These are phyloP conservation scores for Aspergillus ellipticus DNA, from an alignment of 495 filamentous ascomycete species.

Conservation along the genomic window DNA sequence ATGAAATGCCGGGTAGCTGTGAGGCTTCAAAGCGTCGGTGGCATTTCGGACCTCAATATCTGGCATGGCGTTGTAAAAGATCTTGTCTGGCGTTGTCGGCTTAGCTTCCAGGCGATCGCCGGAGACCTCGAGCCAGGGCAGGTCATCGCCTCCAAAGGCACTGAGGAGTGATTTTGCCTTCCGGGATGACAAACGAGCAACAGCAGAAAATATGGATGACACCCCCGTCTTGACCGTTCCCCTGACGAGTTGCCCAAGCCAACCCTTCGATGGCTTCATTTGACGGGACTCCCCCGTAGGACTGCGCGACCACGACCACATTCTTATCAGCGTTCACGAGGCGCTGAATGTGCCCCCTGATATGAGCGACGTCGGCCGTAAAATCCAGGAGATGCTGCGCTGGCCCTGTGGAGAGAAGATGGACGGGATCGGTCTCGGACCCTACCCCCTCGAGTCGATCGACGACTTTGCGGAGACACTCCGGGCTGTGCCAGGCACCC, in stretches of 20 bases:
- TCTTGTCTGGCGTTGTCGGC: neutral
- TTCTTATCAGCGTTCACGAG: slow-evolving; percentile 26
- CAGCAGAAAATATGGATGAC: slow-evolving; percentile 37
- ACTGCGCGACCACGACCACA: slow-evolving; percentile 43
- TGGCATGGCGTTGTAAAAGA: neutral
- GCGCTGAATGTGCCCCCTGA: slow-evolving; percentile 8
- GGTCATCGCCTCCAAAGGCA: slow-evolving; percentile 14
- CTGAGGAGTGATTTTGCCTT: slow-evolving; percentile 17
- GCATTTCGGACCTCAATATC: neutral
- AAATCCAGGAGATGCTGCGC: neutral
- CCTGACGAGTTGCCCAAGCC: slow-evolving; percentile 24
- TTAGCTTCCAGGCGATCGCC: slow-evolving; percentile 5
- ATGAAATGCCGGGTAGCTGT: slow-evolving; percentile 15
- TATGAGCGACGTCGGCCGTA: neutral
- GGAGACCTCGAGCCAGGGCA: slow-evolving; percentile 13
- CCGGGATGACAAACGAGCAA: slow-evolving; percentile 28
- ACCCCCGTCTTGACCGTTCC: slow-evolving; percentile 31
- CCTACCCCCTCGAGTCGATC: slow-evolving; percentile 28
- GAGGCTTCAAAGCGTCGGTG: slow-evolving; percentile 8
- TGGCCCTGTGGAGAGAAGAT: slow-evolving; percentile 32
- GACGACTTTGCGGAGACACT: slow-evolving; percentile 30
- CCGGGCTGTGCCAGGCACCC: slow-evolving; percentile 44
- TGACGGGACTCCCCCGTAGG: slow-evolving; percentile 32
- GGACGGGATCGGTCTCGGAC: slow-evolving; percentile 33
- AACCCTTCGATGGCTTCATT: slow-evolving; percentile 40